phyloP scores from a whole-genome alignment of 2,329 filamentous ascomycete genomes.

The Cladosporium oxysporum region DNA sequence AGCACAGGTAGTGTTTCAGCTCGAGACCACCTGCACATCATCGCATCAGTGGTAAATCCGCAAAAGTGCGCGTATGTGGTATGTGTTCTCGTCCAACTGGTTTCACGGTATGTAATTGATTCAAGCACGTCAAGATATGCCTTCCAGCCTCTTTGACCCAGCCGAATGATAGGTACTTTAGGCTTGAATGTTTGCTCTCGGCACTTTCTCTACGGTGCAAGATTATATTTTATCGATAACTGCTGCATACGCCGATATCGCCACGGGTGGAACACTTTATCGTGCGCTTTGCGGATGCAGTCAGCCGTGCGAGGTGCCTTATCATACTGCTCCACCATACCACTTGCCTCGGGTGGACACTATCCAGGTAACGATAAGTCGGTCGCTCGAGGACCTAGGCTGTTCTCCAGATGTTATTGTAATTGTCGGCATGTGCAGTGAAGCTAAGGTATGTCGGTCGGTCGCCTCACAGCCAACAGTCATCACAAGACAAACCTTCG shows the following conservation, averaged over 20 bases:
- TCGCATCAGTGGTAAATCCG: not conserved
- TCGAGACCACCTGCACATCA: not conserved
- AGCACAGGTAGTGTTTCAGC: not conserved
- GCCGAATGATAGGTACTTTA: not conserved
- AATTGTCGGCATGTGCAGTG: not conserved
- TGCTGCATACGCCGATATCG: not conserved
- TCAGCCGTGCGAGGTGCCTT: not conserved
- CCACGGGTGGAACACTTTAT: not conserved
- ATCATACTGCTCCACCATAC: not conserved
- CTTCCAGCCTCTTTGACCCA: not conserved
- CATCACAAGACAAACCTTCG: slow-evolving; percentile 7
- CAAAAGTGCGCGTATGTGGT: not conserved
- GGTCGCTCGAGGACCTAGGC: not conserved
- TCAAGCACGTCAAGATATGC: not conserved
- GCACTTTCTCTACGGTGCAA: not conserved
- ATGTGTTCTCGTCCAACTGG: not conserved
- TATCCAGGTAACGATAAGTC: not conserved
- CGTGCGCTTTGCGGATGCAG: not conserved
- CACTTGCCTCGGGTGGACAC: not conserved
- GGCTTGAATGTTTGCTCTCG: not conserved
- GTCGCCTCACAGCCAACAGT: not conserved
- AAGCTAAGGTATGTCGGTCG: not conserved
- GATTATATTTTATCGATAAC: not conserved
- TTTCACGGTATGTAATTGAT: not conserved
- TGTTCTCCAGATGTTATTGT: too few relatives aligned